Percentiles rank a stretch among this genome's conserved stretches.
phyloP scores from a whole-genome alignment of 192 early-diverging fungal genomes.

The Gaertneriomyces sp. region DNA sequence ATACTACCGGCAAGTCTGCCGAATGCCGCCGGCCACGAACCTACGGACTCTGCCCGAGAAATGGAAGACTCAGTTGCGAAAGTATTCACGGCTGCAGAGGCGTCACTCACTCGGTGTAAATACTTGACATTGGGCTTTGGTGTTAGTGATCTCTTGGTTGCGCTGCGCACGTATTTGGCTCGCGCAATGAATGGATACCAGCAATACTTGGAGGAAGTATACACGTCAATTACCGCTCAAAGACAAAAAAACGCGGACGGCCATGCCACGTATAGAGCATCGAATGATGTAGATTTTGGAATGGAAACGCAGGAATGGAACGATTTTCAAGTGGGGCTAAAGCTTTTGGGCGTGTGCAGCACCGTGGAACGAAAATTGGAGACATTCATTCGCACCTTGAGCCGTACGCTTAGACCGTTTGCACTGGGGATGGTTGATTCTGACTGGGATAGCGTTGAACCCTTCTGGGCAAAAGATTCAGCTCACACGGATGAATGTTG shows the following conservation, averaged over 20 bases:
- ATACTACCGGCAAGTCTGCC: conserved; percentile 23
- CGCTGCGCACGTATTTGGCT: conserved; percentile 51
- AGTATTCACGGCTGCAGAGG: conserved; percentile 41
- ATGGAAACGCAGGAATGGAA: conserved; percentile 54
- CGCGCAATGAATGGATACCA: conserved; percentile 41
- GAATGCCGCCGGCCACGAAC: conserved; percentile 12
- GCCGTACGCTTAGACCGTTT: conserved; percentile 9
- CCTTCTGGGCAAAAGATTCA: conserved; percentile 20
- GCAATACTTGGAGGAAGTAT: conserved; percentile 38
- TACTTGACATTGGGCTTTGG: conserved; percentile 65
- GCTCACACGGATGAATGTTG: conserved; percentile 31
- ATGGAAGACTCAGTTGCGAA: conserved; percentile 50
- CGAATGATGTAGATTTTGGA: conserved; percentile 36
- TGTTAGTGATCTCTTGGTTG: conserved; percentile 46
- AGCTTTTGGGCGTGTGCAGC: conserved; percentile 54
- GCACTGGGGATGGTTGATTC: neutral
- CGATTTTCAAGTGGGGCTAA: conserved; percentile 64
- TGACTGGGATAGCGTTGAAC: neutral
- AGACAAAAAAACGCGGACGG: conserved; percentile 6
- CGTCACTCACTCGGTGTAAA: conserved; percentile 48
- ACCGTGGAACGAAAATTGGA: conserved; percentile 39
- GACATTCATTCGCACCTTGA: conserved; percentile 31
- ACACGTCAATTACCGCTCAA: conserved; percentile 21
- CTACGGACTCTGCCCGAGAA: conserved; percentile 38
- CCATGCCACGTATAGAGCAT: conserved; percentile 1